Evolutionary conservation across 2,329 filamentous ascomycete genomes (phyloP), one percentile per base, ranked within the genome.

Genomic region (Claviceps purpurea): DNA sequence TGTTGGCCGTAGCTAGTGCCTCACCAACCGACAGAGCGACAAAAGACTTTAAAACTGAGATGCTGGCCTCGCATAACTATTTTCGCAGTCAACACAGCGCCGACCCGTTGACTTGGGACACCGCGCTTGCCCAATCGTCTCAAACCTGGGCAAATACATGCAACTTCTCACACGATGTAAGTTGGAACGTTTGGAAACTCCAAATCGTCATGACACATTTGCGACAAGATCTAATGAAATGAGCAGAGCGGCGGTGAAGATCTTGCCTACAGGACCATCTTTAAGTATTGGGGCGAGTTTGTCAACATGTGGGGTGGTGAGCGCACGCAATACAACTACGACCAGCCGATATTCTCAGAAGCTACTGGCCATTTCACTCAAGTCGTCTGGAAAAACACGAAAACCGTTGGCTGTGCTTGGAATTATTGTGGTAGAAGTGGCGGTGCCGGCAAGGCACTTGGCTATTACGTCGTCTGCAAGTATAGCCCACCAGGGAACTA

Each of bases 291-390:
- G 38, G 22, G 40, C 24, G 24, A 52, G 14, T 30, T 52, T 20
- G 11, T 14, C n/a, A 49, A 52, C n/a, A 49, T 47, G 45, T 52
- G 50, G 50, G 50, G 44, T 10, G 22, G 26, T 22, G 50, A 52
- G 14, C 44, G 50, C 37, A 30, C 11, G 38, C 3, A 26, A 22
- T 52, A 52, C 14, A 24, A 52, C 38, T 49, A 13, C 37, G 14
- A 37, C 38, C 42, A 52, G 4, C 50, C 50, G 3, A 24, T 4
- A 6, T 52, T 41, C 14, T 38, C 24, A 11, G 16, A 38, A 14
- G 37, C n/a, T 2, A 49, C 50, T 20, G 50, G 50, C 2, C 50
- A 52, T 10, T 52, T 49, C 5, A 52, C 45, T 16, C 50, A 52
- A 37, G n/a, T 49, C 0, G 50, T 49, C 5, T 52, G 50, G 50